Conservation (phyloP, 768 basidiomycete genomes). For the Phaffia tasmanica region DNA sequence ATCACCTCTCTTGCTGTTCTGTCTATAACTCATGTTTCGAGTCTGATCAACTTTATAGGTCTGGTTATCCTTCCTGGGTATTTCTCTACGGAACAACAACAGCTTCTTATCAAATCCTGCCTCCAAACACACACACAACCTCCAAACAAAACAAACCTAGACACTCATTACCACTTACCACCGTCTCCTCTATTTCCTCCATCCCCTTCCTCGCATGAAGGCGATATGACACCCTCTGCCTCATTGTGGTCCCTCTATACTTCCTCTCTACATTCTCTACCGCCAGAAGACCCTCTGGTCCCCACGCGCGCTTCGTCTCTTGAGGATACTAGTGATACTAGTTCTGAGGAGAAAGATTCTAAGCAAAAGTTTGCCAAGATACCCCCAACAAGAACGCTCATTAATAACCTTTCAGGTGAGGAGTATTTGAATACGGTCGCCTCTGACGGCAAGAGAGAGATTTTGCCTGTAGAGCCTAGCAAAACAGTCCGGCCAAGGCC, state of each 20-base stretch:
- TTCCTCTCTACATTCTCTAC: not conserved
- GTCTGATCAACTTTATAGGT: not conserved
- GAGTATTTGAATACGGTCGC: conserved; percentile 47
- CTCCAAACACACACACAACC: conserved; percentile 60
- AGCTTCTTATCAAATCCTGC: conserved; percentile 58
- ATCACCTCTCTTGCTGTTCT: not conserved
- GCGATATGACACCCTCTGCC: no score
- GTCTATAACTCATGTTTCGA: not conserved
- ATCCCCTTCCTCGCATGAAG: no score
- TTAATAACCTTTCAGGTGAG: conserved; percentile 57
- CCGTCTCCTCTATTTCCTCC: conserved; percentile 47
- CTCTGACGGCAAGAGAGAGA: conserved; percentile 48
- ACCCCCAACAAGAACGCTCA: conserved; percentile 44
- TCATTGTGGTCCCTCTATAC: conserved; percentile 46
- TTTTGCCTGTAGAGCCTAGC: conserved; percentile 51
- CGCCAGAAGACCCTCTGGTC: not conserved
- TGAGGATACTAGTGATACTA: not conserved
- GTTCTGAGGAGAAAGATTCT: not conserved
- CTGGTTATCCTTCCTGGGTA: conserved; percentile 73
- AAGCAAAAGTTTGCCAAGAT: not conserved
- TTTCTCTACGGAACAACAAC: conserved; percentile 53
- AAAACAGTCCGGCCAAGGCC: conserved; percentile 46
- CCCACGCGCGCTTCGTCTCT: not conserved
- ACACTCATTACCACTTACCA: conserved; percentile 73
- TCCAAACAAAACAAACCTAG: conserved; percentile 82